Evolutionary conservation across 805 yeast genomes (phyloP), one percentile per base, ranked within the genome.

Genomic region (Wickerhamiella alocasiicola): DNA sequence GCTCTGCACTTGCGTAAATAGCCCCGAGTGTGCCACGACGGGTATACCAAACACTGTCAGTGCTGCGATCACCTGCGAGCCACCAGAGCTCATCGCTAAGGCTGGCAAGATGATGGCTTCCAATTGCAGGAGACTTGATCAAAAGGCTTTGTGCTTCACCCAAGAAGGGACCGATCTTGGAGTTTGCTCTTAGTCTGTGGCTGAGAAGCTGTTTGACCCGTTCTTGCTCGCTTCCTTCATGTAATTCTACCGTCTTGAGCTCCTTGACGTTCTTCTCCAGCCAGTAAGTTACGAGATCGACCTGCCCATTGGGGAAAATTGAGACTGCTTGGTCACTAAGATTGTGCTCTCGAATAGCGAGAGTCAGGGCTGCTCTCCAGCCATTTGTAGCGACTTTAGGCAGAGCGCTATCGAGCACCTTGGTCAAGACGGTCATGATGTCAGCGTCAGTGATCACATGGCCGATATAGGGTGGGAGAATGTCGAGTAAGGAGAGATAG

Each of bases 1-100:
- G 62, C 57, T 88, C 96, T 29, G 56, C 45, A 28, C 78, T 72
- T 2, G 81, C 80, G 57, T 81, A 83, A 2, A 80, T 70, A 2
- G 80, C 67, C 18, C 81, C 70, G 12, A 88, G 55, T 6, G 81
- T 70, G 12, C 79, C 63, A 48, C 98, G 67, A 55, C 85, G 81
- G n/a, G 93, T 66, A 59, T 88, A 88, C 98, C 98, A 88, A 3
- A 83, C 79, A 56, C 81, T 77, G 57, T 84, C 95, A 15, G 63
- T 76, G 16, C 91, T 71, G 40, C 59, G 54, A 55, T 87, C 96
- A 9, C 87, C 91, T 0, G 94, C 76, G 50, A 73, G 75, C 58
- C 62, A 84, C 33, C 82, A 72, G 44, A 88, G 67, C 55, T 91
- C 97, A 61, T 88, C 97, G 9, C 84, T 69, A 42, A 87, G 66